Conservation (phyloP, 2,329 filamentous ascomycete genomes). For the Claviceps citrina region DNA sequence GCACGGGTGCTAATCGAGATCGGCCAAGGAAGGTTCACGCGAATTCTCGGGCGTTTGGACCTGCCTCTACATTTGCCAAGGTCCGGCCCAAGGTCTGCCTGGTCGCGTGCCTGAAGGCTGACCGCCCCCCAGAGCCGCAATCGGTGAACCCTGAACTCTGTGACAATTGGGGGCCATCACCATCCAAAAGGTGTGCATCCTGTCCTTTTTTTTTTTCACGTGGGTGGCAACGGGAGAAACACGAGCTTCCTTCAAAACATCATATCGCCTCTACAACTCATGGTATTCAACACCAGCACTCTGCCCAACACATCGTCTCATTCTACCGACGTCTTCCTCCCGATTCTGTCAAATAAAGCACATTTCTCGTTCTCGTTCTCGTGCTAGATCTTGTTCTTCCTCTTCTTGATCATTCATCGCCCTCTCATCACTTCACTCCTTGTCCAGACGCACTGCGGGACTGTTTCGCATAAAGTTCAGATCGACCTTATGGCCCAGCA, state of each 20-base stretch:
- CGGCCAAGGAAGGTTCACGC: background rate
- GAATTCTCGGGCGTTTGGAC: background rate
- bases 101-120: background rate
- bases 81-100: too few species aligned
- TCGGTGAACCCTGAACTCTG: too few species aligned
- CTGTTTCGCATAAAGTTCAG: constrained; percentile 83
- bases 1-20: background rate
- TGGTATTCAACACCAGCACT: background rate
- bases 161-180: too few species aligned
- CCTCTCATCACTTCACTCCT: too few species aligned
- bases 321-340: too few species aligned
- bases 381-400: background rate
- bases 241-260: too few species aligned
- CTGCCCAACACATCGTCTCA: too few species aligned
- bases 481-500: constrained; percentile 91
- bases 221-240: too few species aligned
- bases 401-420: too few species aligned
- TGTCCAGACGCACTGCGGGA: constrained; percentile 78
- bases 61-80: background rate
- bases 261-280: background rate
- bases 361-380: background rate
- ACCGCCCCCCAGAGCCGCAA: too few species aligned
- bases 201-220: too few species aligned
- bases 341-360: background rate
- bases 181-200: too few species aligned